A percentile compares a stretch with the other conserved stretches of the same genome.
These are phyloP conservation scores for Calvatia gigantea DNA, from an alignment of 768 basidiomycete species.

Conservation along the genomic window DNA sequence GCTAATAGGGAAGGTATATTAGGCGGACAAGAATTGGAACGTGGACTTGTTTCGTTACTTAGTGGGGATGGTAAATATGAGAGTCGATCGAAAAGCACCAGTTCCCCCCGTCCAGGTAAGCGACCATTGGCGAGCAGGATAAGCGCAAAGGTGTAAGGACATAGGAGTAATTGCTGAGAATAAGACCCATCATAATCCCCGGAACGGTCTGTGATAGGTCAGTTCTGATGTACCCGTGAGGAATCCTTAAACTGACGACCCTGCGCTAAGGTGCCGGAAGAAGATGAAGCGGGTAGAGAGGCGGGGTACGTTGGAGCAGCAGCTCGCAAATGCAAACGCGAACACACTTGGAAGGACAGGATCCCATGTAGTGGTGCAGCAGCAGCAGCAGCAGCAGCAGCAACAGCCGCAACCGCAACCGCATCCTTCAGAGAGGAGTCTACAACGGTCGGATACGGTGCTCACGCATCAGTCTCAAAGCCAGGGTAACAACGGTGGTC, in stretches of 20 bases:
- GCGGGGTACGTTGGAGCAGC: conserved; percentile 58
- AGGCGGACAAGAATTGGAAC: too few species aligned
- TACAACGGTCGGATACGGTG: conserved; percentile 14
- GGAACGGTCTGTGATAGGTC: conserved; percentile 81
- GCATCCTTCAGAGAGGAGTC: background rate
- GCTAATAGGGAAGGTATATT: too few species aligned
- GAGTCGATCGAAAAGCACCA: too few species aligned
- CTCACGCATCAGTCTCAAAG: conserved; percentile 4
- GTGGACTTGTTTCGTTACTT: too few species aligned
- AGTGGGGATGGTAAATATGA: too few species aligned
- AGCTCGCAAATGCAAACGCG: conserved; percentile 18
- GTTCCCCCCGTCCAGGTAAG: too few species aligned
- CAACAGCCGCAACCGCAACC: background rate
- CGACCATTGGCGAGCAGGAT: too few species aligned
- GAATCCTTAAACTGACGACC: background rate
- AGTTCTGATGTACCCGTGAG: conserved; percentile 16
- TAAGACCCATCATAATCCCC: too few species aligned
- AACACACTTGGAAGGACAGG: conserved; percentile 14
- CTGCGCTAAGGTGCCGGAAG: conserved; percentile 68
- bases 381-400: conserved; percentile 20
- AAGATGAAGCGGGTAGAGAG: conserved; percentile 85
- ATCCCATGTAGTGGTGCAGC: conserved; percentile 16
- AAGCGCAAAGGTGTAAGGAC: too few species aligned
- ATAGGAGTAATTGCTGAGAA: too few species aligned
- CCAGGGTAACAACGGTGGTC: conserved; percentile 7